Percentiles rank a stretch among this genome's conserved stretches.
Evolutionary conservation across 2,329 filamentous ascomycete genomes (phyloP).

Genomic region (Alternaria brassicae): DNA sequence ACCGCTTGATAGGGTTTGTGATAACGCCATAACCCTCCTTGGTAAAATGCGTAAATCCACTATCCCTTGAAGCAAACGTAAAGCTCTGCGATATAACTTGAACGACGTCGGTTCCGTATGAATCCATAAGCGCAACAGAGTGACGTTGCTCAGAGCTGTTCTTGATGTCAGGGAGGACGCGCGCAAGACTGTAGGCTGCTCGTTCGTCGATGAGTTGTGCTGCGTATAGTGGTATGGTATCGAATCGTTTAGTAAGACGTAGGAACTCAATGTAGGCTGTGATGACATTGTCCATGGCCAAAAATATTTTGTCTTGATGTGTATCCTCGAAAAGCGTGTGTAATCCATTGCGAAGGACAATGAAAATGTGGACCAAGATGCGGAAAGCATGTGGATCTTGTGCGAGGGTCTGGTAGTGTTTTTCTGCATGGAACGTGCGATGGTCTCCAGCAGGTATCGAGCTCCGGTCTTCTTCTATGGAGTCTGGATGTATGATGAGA

Average conservation of each 20-base stretch:
- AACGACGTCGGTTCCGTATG: slow-evolving; percentile 74
- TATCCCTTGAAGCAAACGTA: slow-evolving; percentile 47
- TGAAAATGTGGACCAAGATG: slow-evolving; percentile 62
- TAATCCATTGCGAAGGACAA: slow-evolving; percentile 66
- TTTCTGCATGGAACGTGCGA: slow-evolving; percentile 31
- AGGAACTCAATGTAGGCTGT: slow-evolving; percentile 83
- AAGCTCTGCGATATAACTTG: slow-evolving; percentile 77
- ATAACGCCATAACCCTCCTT: slow-evolving; percentile 26
- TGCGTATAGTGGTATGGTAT: slow-evolving; percentile 86
- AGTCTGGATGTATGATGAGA: slow-evolving; percentile 44
- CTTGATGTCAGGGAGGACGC: slow-evolving; percentile 76
- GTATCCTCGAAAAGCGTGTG: slow-evolving; percentile 19
- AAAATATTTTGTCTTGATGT: slow-evolving; percentile 38
- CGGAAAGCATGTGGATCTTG: slow-evolving; percentile 55
- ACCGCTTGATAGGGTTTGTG: slow-evolving; percentile 38
- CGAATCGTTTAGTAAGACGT: slow-evolving; percentile 68
- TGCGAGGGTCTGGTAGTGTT: slow-evolving; percentile 44
- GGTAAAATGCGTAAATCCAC: slow-evolving; percentile 37
- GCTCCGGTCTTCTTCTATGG: slow-evolving; percentile 21
- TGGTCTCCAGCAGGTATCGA: slow-evolving; percentile 28
- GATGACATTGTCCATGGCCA: slow-evolving; percentile 73
- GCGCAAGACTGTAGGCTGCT: slow-evolving; percentile 74
- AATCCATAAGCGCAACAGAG: slow-evolving; percentile 76
- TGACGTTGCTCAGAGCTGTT: slow-evolving; percentile 69
- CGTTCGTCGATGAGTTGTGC: slow-evolving; percentile 73